A percentile compares a stretch with the other conserved stretches of the same genome.
Evolutionary conservation across 73 alveolate species (phyloP).

Genomic region (Uronychia setigera): DNA sequence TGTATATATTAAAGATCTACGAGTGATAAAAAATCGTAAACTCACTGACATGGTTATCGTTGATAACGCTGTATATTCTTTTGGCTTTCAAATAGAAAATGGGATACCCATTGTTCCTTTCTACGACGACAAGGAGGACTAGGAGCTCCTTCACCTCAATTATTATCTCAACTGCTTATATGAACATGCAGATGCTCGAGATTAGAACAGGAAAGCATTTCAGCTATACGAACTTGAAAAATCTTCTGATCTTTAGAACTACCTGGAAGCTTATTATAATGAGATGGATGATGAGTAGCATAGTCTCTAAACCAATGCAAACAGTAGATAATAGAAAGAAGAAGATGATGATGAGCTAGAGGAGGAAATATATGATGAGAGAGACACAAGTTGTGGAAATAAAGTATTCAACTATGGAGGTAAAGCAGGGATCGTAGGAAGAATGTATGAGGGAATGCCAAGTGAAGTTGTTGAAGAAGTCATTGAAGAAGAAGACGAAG

Average conservation of each 20-base stretch:
- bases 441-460: not conserved
- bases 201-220: not conserved
- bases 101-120: conserved; percentile 94
- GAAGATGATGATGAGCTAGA: not conserved
- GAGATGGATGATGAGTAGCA: not conserved
- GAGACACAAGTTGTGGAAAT: not conserved
- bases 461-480: not conserved
- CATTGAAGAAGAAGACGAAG: not conserved
- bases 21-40: not conserved
- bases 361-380: not conserved
- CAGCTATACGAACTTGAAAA: not conserved
- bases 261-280: not conserved
- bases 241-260: not conserved
- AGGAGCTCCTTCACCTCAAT: conserved; percentile 47
- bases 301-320: too few species aligned
- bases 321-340: too few species aligned
- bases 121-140: conserved; percentile 83
- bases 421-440: not conserved
- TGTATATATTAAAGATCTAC: not conserved
- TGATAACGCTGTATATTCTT: conserved; percentile 86
- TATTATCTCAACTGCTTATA: conserved; percentile 36
- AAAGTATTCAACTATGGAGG: too few species aligned
- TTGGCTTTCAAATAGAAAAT: conserved; percentile 80
- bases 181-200: conserved; percentile 9
- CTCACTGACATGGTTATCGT: conserved; percentile 21